phyloP scores from a whole-genome alignment of 257 asterid genomes.

The Solanum chiquidenum region DNA sequence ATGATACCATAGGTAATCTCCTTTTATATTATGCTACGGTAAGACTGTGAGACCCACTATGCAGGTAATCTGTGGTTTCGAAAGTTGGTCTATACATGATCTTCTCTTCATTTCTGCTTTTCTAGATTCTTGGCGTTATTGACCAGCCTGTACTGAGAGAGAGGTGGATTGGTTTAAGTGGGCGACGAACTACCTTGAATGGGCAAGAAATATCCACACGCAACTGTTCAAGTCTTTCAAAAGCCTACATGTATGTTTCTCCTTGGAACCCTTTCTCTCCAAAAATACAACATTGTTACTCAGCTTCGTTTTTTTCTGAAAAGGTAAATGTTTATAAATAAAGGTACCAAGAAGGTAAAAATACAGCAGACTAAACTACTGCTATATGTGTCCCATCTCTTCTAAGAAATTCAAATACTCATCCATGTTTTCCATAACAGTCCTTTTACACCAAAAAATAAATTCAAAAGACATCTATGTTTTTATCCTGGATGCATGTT shows the following conservation, averaged over 20 bases:
- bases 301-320: not conserved
- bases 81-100: not conserved
- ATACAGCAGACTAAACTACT: not conserved
- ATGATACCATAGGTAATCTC: not conserved
- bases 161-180: constrained; percentile 82
- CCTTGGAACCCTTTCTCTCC: not conserved
- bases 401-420: not conserved
- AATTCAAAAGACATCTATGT: not conserved
- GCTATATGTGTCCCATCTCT: not conserved
- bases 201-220: constrained; percentile 74
- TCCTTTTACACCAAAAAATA: not conserved
- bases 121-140: constrained; percentile 81
- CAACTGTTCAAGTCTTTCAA: constrained; percentile 66
- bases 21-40: not conserved
- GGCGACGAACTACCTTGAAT: constrained; percentile 66
- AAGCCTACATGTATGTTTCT: constrained; percentile 70
- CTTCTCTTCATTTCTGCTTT: not conserved
- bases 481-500: not conserved
- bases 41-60: not conserved
- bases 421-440: not conserved
- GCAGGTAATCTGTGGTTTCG: not conserved
- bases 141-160: constrained; percentile 94
- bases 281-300: not conserved
- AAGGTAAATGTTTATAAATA: not conserved
- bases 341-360: not conserved